Evolutionary conservation across 805 yeast species (phyloP).

Genomic region (Pichia rugopelliculosa): DNA sequence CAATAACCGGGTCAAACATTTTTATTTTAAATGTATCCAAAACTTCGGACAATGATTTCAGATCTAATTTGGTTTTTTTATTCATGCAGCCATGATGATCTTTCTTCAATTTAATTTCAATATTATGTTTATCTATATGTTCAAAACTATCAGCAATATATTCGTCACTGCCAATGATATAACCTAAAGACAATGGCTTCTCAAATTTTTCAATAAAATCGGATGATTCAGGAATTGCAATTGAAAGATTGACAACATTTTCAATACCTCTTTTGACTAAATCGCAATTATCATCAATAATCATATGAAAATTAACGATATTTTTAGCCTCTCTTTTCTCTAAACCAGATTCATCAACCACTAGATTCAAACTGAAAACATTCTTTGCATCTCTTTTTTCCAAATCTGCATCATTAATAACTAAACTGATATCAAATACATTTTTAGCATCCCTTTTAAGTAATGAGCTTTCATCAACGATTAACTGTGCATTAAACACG

Average conservation of each 20-base stretch:
- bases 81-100: conserved; percentile 2
- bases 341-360: conserved; percentile 12
- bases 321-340: conserved; percentile 13
- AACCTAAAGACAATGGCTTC: conserved; percentile 5
- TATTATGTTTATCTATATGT: background rate
- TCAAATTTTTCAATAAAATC: background rate
- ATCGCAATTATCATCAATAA: conserved; percentile 7
- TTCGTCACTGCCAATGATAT: conserved; percentile 3
- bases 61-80: conserved; percentile 1
- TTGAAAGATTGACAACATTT: conserved; percentile 1
- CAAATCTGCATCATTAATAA: conserved; percentile 12
- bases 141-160: background rate
- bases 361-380: conserved; percentile 13
- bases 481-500: conserved; percentile 9
- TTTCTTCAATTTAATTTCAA: conserved; percentile 1
- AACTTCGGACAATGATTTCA: conserved; percentile 3
- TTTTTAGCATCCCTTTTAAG: conserved; percentile 13
- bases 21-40: conserved; percentile 5
- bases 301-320: conserved; percentile 12
- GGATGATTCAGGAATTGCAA: background rate
- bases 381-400: conserved; percentile 19
- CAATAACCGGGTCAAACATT: conserved; percentile 2
- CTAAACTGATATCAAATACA: conserved; percentile 10
- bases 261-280: conserved; percentile 9
- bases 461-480: conserved; percentile 13